Base-by-base conservation (phyloP, 768 basidiomycete species). In the Lanmaoa rubissima region DNA sequence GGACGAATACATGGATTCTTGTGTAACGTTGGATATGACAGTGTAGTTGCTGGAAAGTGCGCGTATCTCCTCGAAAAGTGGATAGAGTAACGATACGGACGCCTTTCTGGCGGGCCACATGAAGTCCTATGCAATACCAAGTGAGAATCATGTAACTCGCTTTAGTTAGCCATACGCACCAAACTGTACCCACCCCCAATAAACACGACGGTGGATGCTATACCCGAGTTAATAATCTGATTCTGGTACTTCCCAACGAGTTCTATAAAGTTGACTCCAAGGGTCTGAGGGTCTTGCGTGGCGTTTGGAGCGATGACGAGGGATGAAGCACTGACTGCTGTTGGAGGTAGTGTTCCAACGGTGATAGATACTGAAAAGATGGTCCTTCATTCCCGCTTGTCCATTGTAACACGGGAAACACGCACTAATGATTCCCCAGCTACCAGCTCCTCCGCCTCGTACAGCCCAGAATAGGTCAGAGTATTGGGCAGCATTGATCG, bases 401-500 rank as follows among this genome's bases (percentile, higher is more conserved):
- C 16, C 10, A 4, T 39, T 17, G 31, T 26, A 39, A 5, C 21
- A 19, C 7, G 4, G 5, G 35, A 43, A 4, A 5, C 13, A 65
- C 64, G 3, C 24, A 65, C 64, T 74, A 24, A 82, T 70, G 42
- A 82, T 72, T 24, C 78, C 82, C 59, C 69, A 82, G 11, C 75
- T 81, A 14, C 79, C 77, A 1, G 78, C 80, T 4, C 82, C 82
- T 5, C 77, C 79, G 0, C 81, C 82, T 40, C 82, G 72, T 24
- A 83, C 60, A 0, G 82, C 83, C 77, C 79, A 83, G 65, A 80
- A 83, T 0, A 84, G 70, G 50, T 82, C 79, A 8, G 69, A 16
- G 60, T 81, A 71, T 45, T 73, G 68, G 55, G 69, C 68, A 0
- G 65, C 60, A 60, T 82, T 83, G 35, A 73, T 75, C 2, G 60